Percentiles rank a stretch among this genome's conserved stretches.
phyloP scores from a whole-genome alignment of 2,329 filamentous ascomycete genomes.

The Beauveria medogensis region DNA sequence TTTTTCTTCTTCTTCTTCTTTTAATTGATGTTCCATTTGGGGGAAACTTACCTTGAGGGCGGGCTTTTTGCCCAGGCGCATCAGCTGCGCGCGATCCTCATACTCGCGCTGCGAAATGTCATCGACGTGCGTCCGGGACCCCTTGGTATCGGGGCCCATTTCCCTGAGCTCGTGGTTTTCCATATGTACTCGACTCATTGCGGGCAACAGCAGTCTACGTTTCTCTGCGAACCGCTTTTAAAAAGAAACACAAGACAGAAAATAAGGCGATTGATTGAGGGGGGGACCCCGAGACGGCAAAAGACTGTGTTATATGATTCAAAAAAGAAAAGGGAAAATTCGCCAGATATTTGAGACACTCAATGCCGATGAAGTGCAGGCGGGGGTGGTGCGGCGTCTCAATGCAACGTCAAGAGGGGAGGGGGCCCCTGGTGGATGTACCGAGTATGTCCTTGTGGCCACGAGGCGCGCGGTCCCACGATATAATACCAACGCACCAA shows the following conservation, averaged over 20 bases:
- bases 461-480: too few species aligned
- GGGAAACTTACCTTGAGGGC: slow-evolving; percentile 1
- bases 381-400: neutral
- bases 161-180: slow-evolving; percentile 1
- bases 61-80: slow-evolving; percentile 7
- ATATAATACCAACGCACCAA: too few species aligned
- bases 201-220: neutral
- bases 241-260: too few species aligned
- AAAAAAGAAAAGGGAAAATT: too few species aligned
- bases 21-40: neutral
- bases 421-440: too few species aligned
- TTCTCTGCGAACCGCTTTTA: too few species aligned
- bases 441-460: too few species aligned
- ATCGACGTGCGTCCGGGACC: neutral
- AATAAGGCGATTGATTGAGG: too few species aligned
- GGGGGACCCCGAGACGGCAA: too few species aligned
- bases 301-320: neutral
- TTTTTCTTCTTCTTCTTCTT: neutral
- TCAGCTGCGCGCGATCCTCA: slow-evolving; percentile 3
- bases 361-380: neutral
- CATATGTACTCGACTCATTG: neutral
- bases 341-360: neutral
- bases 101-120: slow-evolving; percentile 6
- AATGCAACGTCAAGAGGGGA: neutral
- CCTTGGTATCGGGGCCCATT: neutral